Base-by-base conservation (phyloP, 164 flowering plant genomes). In the Stephania cephalantha region DNA sequence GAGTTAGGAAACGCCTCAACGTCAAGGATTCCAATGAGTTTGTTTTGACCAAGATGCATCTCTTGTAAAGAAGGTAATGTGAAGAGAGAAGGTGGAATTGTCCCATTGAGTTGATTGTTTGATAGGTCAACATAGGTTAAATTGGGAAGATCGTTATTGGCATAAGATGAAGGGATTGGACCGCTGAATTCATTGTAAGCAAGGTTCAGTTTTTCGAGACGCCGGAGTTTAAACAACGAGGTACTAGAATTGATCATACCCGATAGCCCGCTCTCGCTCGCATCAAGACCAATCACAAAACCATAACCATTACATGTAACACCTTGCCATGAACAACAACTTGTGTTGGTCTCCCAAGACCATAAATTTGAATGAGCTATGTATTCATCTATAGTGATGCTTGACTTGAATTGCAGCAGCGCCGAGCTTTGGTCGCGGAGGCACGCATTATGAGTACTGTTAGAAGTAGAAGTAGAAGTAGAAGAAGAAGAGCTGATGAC, bases 251-350 rank as follows among this genome's bases (percentile, higher is more conserved):
- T 3, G 35, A 31, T 31, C 1, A 1, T 31, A 31, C 35, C 35
- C 2, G 3, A 1, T 1, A 31, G 35, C 1, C 35, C 35, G 35
- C 35, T 31, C 3, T 31, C 2, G 35, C 35, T 31, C 35, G 3
- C 35, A 31, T 31, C 35, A 31, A 31, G 35, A 1, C 35, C 35
- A 31, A 31, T 31, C 35, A 31, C 35, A 3, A 1, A 31, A 1
- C 53, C 53, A 5, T 1, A 7, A 48, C 5, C 6, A 5, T 48
- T 5, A 11, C 53, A 48, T 7, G 53, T 48, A 5, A 48, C 12
- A 1, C 53, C 53, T 1, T 50, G 2, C 83, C 82, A 13, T 89
- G 73, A 1, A 31, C 85, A 84, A 73, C 84, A 85, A n/a, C 84
- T 82, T 3, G 44, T 31, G 50, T 64, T 78, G n/a, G 35, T 30